Base-by-base conservation (phyloP, 345 rosid genomes). In the Sonneratia caseolaris region DNA sequence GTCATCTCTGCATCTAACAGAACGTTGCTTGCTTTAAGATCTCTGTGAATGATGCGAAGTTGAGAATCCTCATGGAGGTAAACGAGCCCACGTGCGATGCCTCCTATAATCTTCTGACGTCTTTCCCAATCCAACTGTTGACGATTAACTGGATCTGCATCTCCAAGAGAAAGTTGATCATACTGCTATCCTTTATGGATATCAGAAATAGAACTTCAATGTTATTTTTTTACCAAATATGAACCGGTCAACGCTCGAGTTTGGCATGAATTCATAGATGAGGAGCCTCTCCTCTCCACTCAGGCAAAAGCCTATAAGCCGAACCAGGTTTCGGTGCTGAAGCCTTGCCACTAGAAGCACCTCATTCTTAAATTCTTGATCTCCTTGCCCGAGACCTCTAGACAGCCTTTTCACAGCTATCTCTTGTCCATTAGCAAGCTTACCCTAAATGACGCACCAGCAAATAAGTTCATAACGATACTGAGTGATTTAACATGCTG, bases 41-140 rank as follows among this genome's bases (percentile, higher is more conserved):
- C 96, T 66, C 96, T 76, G 72, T 90, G 96, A 56, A 90, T 86
- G 51, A 90, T 88, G 75, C 91, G 76, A 65, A 90, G 81, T 68
- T 91, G 85, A 48, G 93, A 90, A 71, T 86, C 93, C 65, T 87
- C 75, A 24, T 90, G 96, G 12, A 90, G 89, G 73, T 90, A 86
- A 35, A 90, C 84, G 21, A 90, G 85, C 22, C 96, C 93, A 68
- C 93, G 83, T 0, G 96, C 93, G 64, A 90, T 80, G 68, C 96
- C 93, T 78, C 83, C 87, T 27, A 90, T 84, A 16, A 90, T 86
- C 19, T 62, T 45, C 66, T 85, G 80, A 48, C 96, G 84, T 36
- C 68, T 76, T 65, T 71, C 72, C 93, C 96, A 84, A 62, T 88
- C 85, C 72, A 90, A 74, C 57, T 55, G 67, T 0, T 72, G 78